Base-by-base conservation (phyloP, 306 rosid genomes). In the Carpinus viminea region DNA sequence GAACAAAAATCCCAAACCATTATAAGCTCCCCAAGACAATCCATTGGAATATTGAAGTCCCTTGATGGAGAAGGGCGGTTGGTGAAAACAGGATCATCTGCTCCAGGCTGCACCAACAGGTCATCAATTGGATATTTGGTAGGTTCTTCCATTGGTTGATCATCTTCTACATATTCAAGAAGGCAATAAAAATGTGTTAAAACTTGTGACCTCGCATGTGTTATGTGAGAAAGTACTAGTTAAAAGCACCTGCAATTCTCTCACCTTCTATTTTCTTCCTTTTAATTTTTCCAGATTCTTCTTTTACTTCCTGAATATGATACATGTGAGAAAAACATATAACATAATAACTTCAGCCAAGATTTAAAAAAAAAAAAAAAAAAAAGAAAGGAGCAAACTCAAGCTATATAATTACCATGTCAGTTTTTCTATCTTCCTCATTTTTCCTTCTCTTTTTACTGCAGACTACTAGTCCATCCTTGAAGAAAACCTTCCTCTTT, bases 51-150 rank as follows among this genome's bases (percentile, higher is more conserved):
- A 79, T 74, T 89, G 80, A 91, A 95, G 83, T 91, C 96, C 79
- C 86, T 90, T 1, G 81, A 86, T 46, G 90, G 96, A 81, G 91
- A 81, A 78, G 99, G 99, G 45, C 89, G 93, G 57, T 80, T 79
- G 13, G 90, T 76, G 80, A 92, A 87, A 82, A 81, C 85, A 69
- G 99, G 97, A 87, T 95, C 99, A 78, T 85, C 89, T 38, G 85
- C 76, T 77, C 89, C 85, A 73, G 96, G 96, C 79, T 87, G 86
- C 83, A 95, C 99, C 86, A 92, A 83, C 46, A 91, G 84, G 85
- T 95, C 98, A 60, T 95, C 97, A 83, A 95, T 93, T 74, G 99
- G 99, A 85, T 95, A 95, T 84, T 91, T 93, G 78, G 90, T 84
- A 24, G 79, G 78, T 76, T 81, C 93, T 66, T 86, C 91, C 45